Base-by-base conservation (phyloP, 2,329 filamentous ascomycete species). In the Colletotrichum higginsianum region DNA sequence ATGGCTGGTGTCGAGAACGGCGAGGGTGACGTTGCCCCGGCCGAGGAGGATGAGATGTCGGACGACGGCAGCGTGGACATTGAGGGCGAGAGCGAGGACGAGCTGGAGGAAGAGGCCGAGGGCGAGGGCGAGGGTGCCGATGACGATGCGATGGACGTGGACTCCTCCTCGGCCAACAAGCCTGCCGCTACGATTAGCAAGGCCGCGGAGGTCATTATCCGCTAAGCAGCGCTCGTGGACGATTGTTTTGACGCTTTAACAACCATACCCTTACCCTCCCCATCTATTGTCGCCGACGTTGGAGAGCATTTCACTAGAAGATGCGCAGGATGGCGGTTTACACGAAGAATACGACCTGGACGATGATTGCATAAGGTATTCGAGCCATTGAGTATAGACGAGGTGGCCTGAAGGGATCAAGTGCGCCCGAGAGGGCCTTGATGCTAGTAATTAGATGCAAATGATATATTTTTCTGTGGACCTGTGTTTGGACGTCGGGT, bases 31-130 rank as follows among this genome's bases (percentile, higher is more conserved):
- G 83, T 83, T 46, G 83, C 81, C 50, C 84, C 86, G 26, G 88
- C 83, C 21, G 90, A 93, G 21, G 92, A 93, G 65, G 91, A 92
- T 18, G 90, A 91, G 71, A 85, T 86, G 75, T 93, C 91, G 18
- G 93, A 95, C 72, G 92, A 91, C 71, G 93, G 91, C 75, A 94
- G 91, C 77, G 93, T 95, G 79, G 93, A 95, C 79, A 90, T 95
- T 56, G 93, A 94, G 78, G 91, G 90, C 66, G 93, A 95, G 81
- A 94, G 91, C 76, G 91, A 91, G 75, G 92, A 92, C 42, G 91
- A 91, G 73, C 90, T 94, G 30, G 90, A 91, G 64, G 91, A 92
- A 71, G 91, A 92, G 16, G 87, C 9, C 16, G 85, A 82, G 64
- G 81, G 72, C 40, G 85, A 82, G 66, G 81, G 71, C 40, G 79